These are phyloP conservation scores for Phytophthora lateralis DNA, from an alignment of 352 stramenopile genomes.

Conservation along the genomic window DNA sequence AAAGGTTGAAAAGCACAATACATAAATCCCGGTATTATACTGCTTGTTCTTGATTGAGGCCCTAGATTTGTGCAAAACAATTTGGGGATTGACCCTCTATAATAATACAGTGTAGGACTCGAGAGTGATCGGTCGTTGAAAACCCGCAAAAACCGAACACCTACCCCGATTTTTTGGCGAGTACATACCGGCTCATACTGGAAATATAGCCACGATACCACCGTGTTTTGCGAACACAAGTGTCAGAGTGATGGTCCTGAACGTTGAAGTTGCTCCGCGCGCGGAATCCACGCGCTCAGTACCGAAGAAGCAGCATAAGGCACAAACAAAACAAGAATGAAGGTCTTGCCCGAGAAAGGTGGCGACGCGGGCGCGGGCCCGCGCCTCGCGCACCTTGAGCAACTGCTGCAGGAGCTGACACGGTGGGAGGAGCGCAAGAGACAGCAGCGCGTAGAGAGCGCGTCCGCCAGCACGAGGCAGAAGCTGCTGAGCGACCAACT, in stretches of 20 bases:
- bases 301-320: slow-evolving; percentile 15
- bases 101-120: no score
- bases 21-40: no score
- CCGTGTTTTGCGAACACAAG: slow-evolving; percentile 2
- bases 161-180: no score
- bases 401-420: slow-evolving; percentile 56
- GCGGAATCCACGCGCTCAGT: slow-evolving; percentile 10
- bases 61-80: no score
- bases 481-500: slow-evolving; percentile 68
- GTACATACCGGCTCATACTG: no score
- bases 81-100: no score
- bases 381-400: slow-evolving; percentile 56
- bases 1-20: no score
- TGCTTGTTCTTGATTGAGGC: no score
- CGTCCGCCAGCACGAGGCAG: slow-evolving; percentile 49
- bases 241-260: slow-evolving; percentile 46
- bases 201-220: background rate
- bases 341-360: slow-evolving; percentile 19
- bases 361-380: slow-evolving; percentile 11
- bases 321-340: slow-evolving; percentile 15
- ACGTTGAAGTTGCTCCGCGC: slow-evolving; percentile 40
- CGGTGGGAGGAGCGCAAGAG: slow-evolving; percentile 53
- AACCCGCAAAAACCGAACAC: no score
- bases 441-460: slow-evolving; percentile 49
- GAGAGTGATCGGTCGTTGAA: no score